phyloP scores from a whole-genome alignment of 805 yeast species.

The Candida silvicultrix region DNA sequence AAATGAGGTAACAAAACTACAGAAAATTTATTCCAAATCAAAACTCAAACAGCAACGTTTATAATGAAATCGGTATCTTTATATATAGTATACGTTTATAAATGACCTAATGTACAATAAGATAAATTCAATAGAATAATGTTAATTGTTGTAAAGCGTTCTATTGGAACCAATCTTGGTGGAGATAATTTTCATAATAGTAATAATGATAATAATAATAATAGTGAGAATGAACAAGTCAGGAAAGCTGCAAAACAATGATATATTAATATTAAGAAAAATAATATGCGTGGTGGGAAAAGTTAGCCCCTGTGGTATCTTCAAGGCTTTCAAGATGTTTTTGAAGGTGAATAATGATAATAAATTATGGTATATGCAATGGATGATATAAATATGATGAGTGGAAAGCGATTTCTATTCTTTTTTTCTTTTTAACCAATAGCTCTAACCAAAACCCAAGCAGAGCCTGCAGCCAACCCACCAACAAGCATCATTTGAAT shows the following conservation, averaged over 20 bases:
- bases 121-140: neutral
- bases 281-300: neutral
- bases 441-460: slow-evolving; percentile 83
- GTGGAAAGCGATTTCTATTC: neutral
- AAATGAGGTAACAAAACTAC: slow-evolving; percentile 1
- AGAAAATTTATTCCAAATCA: too few relatives aligned
- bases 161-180: too few relatives aligned
- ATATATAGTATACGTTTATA: neutral
- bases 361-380: neutral
- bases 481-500: slow-evolving; percentile 91
- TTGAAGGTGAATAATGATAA: too few relatives aligned
- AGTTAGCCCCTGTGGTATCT: too few relatives aligned
- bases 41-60: too few relatives aligned
- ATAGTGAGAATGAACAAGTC: too few relatives aligned
- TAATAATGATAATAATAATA: too few relatives aligned
- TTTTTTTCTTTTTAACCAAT: slow-evolving; percentile 38
- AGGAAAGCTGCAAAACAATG: neutral
- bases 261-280: too few relatives aligned
- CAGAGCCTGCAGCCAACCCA: slow-evolving; percentile 96
- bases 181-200: too few relatives aligned
- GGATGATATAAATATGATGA: neutral
- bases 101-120: neutral
- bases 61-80: neutral
- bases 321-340: too few relatives aligned
- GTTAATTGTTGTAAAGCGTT: too few relatives aligned